These are phyloP conservation scores for Candida sonorensis DNA, from an alignment of 805 yeast genomes.

Conservation along the genomic window DNA sequence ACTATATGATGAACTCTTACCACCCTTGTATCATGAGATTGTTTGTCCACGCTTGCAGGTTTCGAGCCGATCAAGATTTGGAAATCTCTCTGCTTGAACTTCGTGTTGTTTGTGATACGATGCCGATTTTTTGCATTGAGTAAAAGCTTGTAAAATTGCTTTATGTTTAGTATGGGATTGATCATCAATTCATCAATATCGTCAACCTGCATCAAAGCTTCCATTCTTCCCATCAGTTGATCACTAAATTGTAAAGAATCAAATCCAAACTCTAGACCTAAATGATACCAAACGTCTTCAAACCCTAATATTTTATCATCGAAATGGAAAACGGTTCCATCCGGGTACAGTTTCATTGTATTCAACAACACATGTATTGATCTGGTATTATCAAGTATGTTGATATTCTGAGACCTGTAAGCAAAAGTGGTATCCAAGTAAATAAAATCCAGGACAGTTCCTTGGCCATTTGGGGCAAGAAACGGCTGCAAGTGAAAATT, in stretches of 20 bases:
- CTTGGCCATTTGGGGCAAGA: neutral
- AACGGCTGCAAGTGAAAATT: slow-evolving; percentile 1
- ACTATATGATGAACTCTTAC: slow-evolving; percentile 8
- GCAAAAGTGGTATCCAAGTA: slow-evolving; percentile 18
- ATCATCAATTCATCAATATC: slow-evolving; percentile 4
- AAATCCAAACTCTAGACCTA: slow-evolving; percentile 2
- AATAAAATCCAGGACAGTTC: slow-evolving; percentile 4
- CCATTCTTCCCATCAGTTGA: neutral
- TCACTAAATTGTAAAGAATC: slow-evolving; percentile 3
- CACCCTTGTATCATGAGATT: neutral
- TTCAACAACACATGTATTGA: slow-evolving; percentile 7
- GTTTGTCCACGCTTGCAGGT: neutral
- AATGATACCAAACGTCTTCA: slow-evolving; percentile 15
- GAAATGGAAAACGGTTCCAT: slow-evolving; percentile 10
- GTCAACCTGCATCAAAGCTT: neutral
- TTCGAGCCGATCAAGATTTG: neutral
- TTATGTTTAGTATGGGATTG: slow-evolving; percentile 1
- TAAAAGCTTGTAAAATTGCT: neutral
- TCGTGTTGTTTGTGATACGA: too few relatives aligned
- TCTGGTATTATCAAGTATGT: slow-evolving; percentile 8
- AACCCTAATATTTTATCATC: slow-evolving; percentile 9
- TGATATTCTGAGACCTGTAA: slow-evolving; percentile 7
- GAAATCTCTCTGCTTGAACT: neutral
- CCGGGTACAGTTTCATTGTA: slow-evolving; percentile 8
- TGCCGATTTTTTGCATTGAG: neutral